Evolutionary conservation across 2,329 filamentous ascomycete species (phyloP).

Genomic region (Fusarium dimerum): DNA sequence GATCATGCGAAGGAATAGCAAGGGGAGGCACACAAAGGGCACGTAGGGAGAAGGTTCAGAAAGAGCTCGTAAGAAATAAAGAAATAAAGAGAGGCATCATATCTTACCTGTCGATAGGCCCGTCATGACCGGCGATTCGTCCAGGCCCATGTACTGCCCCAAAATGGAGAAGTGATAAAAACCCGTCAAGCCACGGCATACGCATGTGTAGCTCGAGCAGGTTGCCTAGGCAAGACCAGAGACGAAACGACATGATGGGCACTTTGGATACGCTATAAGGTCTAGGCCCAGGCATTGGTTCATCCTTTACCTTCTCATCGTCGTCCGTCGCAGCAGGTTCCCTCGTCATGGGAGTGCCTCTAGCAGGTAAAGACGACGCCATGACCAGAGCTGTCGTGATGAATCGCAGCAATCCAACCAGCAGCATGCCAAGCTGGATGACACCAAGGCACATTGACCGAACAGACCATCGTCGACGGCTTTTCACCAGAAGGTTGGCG

Average conservation of each 20-base stretch:
- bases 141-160: conserved; percentile 73
- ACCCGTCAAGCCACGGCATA: conserved; percentile 88
- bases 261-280: conserved; percentile 41
- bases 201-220: conserved; percentile 73
- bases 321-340: conserved; percentile 20
- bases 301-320: conserved; percentile 22
- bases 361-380: conserved; percentile 66
- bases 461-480: conserved; percentile 39
- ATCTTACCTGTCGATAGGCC: conserved; percentile 87
- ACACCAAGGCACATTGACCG: conserved; percentile 56
- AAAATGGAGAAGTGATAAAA: conserved; percentile 75
- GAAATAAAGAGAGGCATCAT: conserved; percentile 35
- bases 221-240: conserved; percentile 74
- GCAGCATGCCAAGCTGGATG: conserved; percentile 55
- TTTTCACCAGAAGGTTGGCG: conserved; percentile 12
- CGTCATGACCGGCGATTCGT: conserved; percentile 71
- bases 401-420: conserved; percentile 66
- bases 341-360: conserved; percentile 35
- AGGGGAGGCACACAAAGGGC: conserved; percentile 4
- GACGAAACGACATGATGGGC: conserved; percentile 74
- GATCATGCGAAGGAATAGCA: conserved; percentile 46
- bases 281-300: conserved; percentile 7
- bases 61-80: conserved; percentile 15
- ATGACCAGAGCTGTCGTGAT: conserved; percentile 64
- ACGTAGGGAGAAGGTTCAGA: no score